Evolutionary conservation across 1,284 basidiomycete species (phyloP).

Genomic region (Rhodofomes roseus): DNA sequence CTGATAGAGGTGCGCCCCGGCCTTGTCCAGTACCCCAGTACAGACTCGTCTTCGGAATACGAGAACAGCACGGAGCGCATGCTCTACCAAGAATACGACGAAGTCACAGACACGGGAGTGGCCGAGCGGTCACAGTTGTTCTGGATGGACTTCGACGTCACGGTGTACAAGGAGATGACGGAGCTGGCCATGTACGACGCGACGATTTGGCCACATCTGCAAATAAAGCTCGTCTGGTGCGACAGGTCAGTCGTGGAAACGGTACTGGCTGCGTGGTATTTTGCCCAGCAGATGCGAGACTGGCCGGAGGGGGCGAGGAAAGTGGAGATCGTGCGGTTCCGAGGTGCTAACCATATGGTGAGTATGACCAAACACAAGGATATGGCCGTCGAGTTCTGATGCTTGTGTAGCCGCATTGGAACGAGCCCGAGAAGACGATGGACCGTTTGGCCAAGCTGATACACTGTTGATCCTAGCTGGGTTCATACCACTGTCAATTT

Average conservation of each 20-base stretch:
- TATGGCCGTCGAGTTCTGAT: not conserved
- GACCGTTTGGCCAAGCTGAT: not conserved
- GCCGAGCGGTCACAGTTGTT: not conserved
- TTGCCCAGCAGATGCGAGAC: not conserved
- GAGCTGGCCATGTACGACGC: not conserved
- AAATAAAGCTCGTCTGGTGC: constrained; percentile 12
- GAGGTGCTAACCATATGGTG: constrained; percentile 16
- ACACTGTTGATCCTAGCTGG: not conserved
- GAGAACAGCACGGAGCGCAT: not conserved
- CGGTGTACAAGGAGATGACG: constrained; percentile 3
- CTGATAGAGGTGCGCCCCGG: not conserved
- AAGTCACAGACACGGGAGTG: not conserved
- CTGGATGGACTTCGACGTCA: not conserved
- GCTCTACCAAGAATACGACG: not conserved
- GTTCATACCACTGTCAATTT: not conserved
- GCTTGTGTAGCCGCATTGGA: not conserved
- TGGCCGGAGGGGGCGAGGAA: constrained; percentile 2
- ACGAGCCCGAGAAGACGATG: not conserved
- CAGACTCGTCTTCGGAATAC: not conserved
- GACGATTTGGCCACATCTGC: constrained; percentile 5
- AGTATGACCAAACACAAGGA: not conserved
- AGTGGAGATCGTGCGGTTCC: not conserved
- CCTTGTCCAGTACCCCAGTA: not conserved
- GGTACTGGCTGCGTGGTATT: constrained; percentile 12
- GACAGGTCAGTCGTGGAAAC: constrained; percentile 10